These are phyloP conservation scores for Eutrema salsugineum DNA, from an alignment of 441 rosid genomes.

Conservation along the genomic window DNA sequence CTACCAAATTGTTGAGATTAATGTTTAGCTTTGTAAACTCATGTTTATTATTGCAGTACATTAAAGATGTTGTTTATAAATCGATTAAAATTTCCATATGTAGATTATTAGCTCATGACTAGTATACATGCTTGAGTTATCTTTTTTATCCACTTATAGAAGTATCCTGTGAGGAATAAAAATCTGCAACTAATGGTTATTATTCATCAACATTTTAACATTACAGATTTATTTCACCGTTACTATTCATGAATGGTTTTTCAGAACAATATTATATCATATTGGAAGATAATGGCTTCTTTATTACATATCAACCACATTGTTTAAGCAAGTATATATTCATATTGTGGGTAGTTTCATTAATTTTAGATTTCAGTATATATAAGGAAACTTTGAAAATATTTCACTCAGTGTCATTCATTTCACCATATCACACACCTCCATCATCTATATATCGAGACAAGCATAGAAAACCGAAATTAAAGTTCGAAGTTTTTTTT, in stretches of 20 bases:
- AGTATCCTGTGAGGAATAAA: not conserved
- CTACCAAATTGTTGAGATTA: constrained; percentile 29
- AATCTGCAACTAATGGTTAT: not conserved
- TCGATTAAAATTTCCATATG: not conserved
- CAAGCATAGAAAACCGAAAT: too few relatives aligned
- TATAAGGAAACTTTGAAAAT: too few relatives aligned
- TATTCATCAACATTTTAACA: not conserved
- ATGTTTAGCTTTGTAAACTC: constrained; percentile 27
- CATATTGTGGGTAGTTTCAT: not conserved
- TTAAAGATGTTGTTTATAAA: constrained; percentile 26
- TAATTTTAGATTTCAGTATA: too few relatives aligned
- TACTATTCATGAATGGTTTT: not conserved
- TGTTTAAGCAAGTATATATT: not conserved
- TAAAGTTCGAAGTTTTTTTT: too few relatives aligned
- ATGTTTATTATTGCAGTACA: constrained; percentile 13
- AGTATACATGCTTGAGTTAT: not conserved
- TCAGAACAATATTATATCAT: not conserved
- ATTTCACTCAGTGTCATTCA: too few relatives aligned
- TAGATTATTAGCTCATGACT: constrained; percentile 6
- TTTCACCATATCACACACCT: too few relatives aligned
- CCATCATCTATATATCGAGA: too few relatives aligned
- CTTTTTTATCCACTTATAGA: not conserved
- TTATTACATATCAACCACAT: not conserved
- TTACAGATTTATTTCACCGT: not conserved
- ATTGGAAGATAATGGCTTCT: not conserved